Evolutionary conservation across 2,329 filamentous ascomycete genomes (phyloP).

Genomic region (Zymoseptoria tritici): DNA sequence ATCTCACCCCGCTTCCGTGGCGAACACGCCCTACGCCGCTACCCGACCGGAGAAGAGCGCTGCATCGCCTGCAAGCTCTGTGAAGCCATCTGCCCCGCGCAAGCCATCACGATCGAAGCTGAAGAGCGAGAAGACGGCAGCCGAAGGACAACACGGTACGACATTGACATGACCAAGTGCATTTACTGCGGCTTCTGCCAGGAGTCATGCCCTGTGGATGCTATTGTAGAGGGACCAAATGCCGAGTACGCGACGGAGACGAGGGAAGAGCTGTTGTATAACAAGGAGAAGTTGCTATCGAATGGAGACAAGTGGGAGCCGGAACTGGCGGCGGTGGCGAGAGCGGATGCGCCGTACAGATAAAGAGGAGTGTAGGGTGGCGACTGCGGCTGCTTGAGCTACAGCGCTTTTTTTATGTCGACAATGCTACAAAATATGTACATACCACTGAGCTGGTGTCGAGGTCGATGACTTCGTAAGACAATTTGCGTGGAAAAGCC

Average conservation of each 20-base stretch:
- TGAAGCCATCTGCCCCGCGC: slow-evolving; percentile 94
- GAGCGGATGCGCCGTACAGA: slow-evolving; percentile 76
- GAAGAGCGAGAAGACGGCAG: slow-evolving; percentile 96
- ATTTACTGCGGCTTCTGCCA: slow-evolving; percentile 99
- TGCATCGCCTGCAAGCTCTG: slow-evolving; percentile 99
- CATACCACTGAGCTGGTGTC: background rate
- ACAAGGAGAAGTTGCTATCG: slow-evolving; percentile 67
- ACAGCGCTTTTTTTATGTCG: slow-evolving; percentile 6
- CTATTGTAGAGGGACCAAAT: slow-evolving; percentile 72
- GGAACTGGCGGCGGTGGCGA: slow-evolving; percentile 83
- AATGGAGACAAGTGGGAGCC: slow-evolving; percentile 72
- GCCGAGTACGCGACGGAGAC: slow-evolving; percentile 70
- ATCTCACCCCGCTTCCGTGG: slow-evolving; percentile 97
- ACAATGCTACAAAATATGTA: slow-evolving; percentile 9
- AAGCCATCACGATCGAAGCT: slow-evolving; percentile 98
- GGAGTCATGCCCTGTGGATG: slow-evolving; percentile 96
- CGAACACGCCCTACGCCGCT: slow-evolving; percentile 91
- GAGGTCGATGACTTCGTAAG: too few relatives aligned
- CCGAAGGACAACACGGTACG: slow-evolving; percentile 90
- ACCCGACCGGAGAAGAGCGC: slow-evolving; percentile 94
- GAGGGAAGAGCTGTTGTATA: slow-evolving; percentile 91
- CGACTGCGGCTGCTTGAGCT: background rate
- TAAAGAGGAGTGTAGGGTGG: slow-evolving; percentile 8
- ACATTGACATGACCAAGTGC: slow-evolving; percentile 99
- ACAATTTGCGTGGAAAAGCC: too few relatives aligned